Conservation (phyloP, 2,329 filamentous ascomycete species). For the Alternaria consortialis region DNA sequence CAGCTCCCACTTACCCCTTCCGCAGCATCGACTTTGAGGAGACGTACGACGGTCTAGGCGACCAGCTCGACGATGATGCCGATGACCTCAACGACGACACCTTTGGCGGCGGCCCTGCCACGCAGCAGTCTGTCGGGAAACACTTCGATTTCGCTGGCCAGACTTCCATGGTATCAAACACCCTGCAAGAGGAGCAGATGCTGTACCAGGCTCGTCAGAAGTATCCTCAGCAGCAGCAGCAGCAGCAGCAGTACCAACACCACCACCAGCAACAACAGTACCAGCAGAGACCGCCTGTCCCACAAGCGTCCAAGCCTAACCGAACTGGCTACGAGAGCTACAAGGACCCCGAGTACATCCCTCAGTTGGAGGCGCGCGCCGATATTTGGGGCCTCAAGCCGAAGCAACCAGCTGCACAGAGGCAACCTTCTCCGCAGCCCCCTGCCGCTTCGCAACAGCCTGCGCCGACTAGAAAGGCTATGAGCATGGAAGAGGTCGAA, state of each 20-base stretch:
- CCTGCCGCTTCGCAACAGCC: slow-evolving; percentile 26
- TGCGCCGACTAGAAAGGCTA: slow-evolving; percentile 71
- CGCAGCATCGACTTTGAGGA: slow-evolving; percentile 89
- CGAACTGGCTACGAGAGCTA: slow-evolving; percentile 93
- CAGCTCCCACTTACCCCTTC: slow-evolving; percentile 55
- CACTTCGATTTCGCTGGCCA: slow-evolving; percentile 98
- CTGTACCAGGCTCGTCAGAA: slow-evolving; percentile 79
- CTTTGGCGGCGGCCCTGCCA: slow-evolving; percentile 67
- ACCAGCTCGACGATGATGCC: slow-evolving; percentile 88
- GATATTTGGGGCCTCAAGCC: slow-evolving; percentile 87
- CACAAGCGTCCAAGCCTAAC: slow-evolving; percentile 66
- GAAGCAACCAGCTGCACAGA: slow-evolving; percentile 58
- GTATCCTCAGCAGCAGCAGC: slow-evolving; percentile 54
- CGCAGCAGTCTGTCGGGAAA: slow-evolving; percentile 72
- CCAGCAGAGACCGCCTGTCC: slow-evolving; percentile 53
- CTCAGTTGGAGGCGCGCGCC: slow-evolving; percentile 90
- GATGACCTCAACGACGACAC: slow-evolving; percentile 98
- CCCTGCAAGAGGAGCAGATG: slow-evolving; percentile 89
- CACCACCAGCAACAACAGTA: slow-evolving; percentile 12
- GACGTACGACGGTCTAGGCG: slow-evolving; percentile 93
- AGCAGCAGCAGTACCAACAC: slow-evolving; percentile 9
- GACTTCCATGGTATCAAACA: slow-evolving; percentile 85
- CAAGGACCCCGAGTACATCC: slow-evolving; percentile 81
- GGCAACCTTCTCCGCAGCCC: slow-evolving; percentile 38
- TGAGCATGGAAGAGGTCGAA: slow-evolving; percentile 97